Conservation (phyloP, 2,329 filamentous ascomycete species). For the Beauveria caledonica region DNA sequence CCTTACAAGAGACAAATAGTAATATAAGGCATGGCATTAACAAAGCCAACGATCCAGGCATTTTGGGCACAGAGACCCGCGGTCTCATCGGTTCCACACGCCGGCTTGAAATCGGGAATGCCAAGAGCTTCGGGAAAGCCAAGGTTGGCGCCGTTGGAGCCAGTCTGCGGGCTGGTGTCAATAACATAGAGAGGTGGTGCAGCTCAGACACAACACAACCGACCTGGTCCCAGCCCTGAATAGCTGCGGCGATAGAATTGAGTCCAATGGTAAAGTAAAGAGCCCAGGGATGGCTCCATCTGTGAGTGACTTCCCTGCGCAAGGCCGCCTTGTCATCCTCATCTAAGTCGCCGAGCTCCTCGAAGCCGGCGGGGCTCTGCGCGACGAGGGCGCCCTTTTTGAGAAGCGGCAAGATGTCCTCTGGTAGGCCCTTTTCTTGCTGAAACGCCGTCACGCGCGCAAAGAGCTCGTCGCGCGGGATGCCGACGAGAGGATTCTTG, state of each 20-base stretch:
- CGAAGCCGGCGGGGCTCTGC: slow-evolving; percentile 35
- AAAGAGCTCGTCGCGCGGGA: slow-evolving; percentile 44
- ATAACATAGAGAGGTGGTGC: no score
- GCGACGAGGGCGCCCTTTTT: slow-evolving; percentile 23
- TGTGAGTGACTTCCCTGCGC: slow-evolving; percentile 35
- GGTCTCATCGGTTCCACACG: slow-evolving; percentile 24
- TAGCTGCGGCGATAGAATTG: slow-evolving; percentile 45
- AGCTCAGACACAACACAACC: background rate
- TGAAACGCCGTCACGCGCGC: slow-evolving; percentile 47
- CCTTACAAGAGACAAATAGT: slow-evolving; percentile 34
- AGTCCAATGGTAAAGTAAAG: slow-evolving; percentile 43
- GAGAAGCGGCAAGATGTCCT: slow-evolving; percentile 33
- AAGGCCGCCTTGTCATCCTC: slow-evolving; percentile 34
- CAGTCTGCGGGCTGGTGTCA: slow-evolving; percentile 23
- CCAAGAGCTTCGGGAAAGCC: slow-evolving; percentile 36
- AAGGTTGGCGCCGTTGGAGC: slow-evolving; percentile 40
- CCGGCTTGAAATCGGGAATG: slow-evolving; percentile 27
- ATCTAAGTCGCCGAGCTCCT: slow-evolving; percentile 26
- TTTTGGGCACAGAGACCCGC: slow-evolving; percentile 36
- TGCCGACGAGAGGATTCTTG: slow-evolving; percentile 41
- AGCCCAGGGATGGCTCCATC: slow-evolving; percentile 40
- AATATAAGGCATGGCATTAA: slow-evolving; percentile 44
- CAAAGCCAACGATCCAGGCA: slow-evolving; percentile 52
- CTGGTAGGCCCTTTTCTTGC: slow-evolving; percentile 34
- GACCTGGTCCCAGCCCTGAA: slow-evolving; percentile 40